These are phyloP conservation scores for Coelastrella sp. DNA, from an alignment of 139 green algal genomes.

Conservation along the genomic window DNA sequence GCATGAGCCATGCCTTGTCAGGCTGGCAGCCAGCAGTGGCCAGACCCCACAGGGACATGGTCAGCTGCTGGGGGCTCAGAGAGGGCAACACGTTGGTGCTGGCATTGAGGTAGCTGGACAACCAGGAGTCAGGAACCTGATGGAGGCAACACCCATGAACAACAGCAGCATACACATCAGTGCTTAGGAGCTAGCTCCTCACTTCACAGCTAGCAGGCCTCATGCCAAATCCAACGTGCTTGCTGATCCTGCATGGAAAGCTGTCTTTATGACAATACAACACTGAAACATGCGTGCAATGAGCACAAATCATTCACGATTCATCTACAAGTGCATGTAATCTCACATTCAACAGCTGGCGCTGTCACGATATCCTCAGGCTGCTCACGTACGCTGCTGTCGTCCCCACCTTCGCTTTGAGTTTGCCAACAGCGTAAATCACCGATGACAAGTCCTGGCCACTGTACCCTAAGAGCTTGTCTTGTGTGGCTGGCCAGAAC, in stretches of 20 bases:
- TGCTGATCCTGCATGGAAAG: no score
- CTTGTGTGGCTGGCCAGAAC: neutral
- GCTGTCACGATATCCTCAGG: neutral
- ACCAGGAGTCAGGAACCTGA: slow-evolving; percentile 7
- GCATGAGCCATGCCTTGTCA: slow-evolving; percentile 51
- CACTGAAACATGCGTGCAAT: no score
- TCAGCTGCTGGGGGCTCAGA: slow-evolving; percentile 39
- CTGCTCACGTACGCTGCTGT: neutral
- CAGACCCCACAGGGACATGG: slow-evolving; percentile 43
- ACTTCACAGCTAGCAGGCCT: no score
- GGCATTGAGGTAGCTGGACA: slow-evolving; percentile 15
- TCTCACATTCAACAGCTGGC: neutral
- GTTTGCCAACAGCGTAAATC: neutral
- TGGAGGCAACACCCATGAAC: neutral
- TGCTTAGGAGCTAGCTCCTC: no score
- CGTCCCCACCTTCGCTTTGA: slow-evolving; percentile 21
- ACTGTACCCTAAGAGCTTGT: neutral
- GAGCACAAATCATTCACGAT: no score
- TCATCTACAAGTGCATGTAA: no score
- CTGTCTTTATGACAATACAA: no score
- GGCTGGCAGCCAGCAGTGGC: neutral
- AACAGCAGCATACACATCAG: neutral
- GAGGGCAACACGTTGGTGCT: neutral
- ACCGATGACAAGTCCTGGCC: slow-evolving; percentile 1
- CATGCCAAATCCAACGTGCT: no score